Base-by-base conservation (phyloP, 1,284 basidiomycete species). In the Malassezia yamatoensis region DNA sequence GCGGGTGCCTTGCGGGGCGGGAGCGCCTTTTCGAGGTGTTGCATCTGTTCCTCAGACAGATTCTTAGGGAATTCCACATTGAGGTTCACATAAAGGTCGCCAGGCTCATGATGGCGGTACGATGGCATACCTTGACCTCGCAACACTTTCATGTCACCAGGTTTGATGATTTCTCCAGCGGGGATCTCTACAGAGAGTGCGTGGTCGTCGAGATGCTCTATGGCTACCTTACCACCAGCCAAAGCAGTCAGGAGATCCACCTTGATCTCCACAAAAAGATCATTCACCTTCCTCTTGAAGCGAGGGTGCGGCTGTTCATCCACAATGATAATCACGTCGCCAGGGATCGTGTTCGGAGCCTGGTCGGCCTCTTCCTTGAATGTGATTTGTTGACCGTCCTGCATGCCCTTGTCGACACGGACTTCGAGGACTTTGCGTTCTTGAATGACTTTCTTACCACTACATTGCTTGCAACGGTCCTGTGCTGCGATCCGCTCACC, bases 321-420 rank as follows among this genome's bases (percentile, higher is more conserved):
- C 62, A 99, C 81, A 54, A 96, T 88, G 66, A 99, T 98, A 55
- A 96, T 83, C 16, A 99, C 94, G 67, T 99, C 94, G 65, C 94
- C 94, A 1, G 94, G 86, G 56, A 88, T 82, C 37, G 88, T 84
- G 36, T 82, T 85, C 5, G 94, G 93, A 6, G 88, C 84, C 77
- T 99, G 93, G 76, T 99, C 94, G 68, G 88, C 90, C 80, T 98
- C 94, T 57, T 94, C 93, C 57, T 81, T 77, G 78, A 98, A 99
- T 55, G 83, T 84, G 76, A 99, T 90, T 20, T 90, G 91, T 78
- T 96, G 90, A 33, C 94, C 94, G 54, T 86, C 86, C 79, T 89
- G 90, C 94, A 98, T 98, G 54, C 94, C 94, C 81, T 93, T 96
- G 82, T 98, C 94, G 81, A 99, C 88, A 76, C 96, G 89, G 24